Conservation (phyloP, 257 asterid genomes). For the Lycium ferocissimum region DNA sequence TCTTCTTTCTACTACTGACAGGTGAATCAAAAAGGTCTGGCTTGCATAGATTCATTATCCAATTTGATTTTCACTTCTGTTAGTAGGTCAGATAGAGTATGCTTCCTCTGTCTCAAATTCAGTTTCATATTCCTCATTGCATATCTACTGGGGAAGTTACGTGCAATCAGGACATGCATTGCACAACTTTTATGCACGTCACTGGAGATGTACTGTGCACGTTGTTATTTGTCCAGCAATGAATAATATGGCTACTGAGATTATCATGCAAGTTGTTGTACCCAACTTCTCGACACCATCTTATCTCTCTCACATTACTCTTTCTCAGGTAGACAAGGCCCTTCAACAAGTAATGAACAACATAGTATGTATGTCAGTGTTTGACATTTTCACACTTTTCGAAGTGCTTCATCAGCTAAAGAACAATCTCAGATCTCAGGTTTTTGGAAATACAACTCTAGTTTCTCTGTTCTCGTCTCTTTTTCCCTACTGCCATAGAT, state of each 20-base stretch:
- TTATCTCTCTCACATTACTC: slow-evolving; percentile 24
- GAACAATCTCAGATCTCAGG: slow-evolving; percentile 65
- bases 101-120: slow-evolving; percentile 22
- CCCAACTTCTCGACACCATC: not conserved
- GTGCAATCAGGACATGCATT: not conserved
- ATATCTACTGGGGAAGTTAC: not conserved
- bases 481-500: not conserved
- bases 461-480: not conserved
- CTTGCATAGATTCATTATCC: not conserved
- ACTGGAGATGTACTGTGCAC: not conserved
- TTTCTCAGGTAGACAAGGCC: slow-evolving; percentile 49
- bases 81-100: slow-evolving; percentile 24
- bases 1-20: not conserved
- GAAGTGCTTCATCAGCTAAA: slow-evolving; percentile 69
- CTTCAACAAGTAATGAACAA: slow-evolving; percentile 62
- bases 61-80: not conserved
- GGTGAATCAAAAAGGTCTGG: not conserved
- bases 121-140: not conserved
- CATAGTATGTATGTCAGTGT: slow-evolving; percentile 64
- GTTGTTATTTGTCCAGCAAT: not conserved
- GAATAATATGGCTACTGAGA: not conserved
- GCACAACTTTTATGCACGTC: not conserved
- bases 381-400: slow-evolving; percentile 74
- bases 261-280: not conserved
- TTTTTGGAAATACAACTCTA: slow-evolving; percentile 33